Conservation (phyloP, 1,284 basidiomycete species). For the Porodaedalea pini region DNA sequence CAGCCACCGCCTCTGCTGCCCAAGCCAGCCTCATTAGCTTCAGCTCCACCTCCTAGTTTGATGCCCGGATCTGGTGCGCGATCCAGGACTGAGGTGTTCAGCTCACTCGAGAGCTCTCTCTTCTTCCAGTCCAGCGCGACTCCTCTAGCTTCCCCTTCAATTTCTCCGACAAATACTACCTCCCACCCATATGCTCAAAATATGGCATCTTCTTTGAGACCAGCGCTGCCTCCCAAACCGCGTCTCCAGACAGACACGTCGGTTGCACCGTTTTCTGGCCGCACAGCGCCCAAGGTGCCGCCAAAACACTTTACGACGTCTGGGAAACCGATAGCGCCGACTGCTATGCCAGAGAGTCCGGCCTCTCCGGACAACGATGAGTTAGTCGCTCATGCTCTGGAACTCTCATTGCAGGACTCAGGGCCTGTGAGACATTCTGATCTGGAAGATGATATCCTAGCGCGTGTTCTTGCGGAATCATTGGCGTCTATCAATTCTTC, state of each 20-base stretch:
- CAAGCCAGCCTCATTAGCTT: background rate
- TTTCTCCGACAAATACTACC: constrained; percentile 1
- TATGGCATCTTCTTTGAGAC: constrained; percentile 9
- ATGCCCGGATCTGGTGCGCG: constrained; percentile 17
- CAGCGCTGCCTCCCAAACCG: constrained; percentile 16
- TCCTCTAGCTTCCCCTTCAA: constrained; percentile 3
- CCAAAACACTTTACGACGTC: constrained; percentile 2
- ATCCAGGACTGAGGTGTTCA: background rate
- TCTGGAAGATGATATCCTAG: constrained; percentile 14
- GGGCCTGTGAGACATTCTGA: constrained; percentile 22
- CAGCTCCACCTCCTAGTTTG: constrained; percentile 16
- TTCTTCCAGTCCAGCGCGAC: constrained; percentile 17
- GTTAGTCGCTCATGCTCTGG: constrained; percentile 38
- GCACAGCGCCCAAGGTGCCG: background rate
- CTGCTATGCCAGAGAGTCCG: background rate
- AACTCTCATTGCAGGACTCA: constrained; percentile 52
- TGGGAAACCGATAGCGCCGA: constrained; percentile 8
- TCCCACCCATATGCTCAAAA: constrained; percentile 4
- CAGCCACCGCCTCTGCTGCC: constrained; percentile 6
- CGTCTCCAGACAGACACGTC: background rate
- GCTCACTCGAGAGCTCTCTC: constrained; percentile 11
- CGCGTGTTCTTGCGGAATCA: constrained; percentile 16
- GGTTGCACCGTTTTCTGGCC: background rate
- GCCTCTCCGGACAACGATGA: constrained; percentile 27
- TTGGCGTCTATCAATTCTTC: constrained; percentile 1